phyloP scores from a whole-genome alignment of 2,329 filamentous ascomycete species.

The Metarhizium anisopliae region DNA sequence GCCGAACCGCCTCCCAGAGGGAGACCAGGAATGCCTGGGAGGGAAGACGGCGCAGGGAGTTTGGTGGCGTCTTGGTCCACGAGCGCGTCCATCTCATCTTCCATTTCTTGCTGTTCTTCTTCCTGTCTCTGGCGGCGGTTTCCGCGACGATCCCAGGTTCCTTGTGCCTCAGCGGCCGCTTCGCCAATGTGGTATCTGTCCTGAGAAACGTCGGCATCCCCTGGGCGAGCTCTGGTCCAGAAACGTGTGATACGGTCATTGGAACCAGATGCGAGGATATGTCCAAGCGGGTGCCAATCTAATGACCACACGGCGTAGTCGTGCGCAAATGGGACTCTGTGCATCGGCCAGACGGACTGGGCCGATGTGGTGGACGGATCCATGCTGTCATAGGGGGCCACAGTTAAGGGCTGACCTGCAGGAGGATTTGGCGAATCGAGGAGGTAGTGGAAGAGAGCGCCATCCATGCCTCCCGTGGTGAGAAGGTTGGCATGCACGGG shows the following conservation, averaged over 20 bases:
- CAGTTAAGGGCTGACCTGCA: slow-evolving; percentile 56
- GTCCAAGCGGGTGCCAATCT: slow-evolving; percentile 94
- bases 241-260: slow-evolving; percentile 96
- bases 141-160: slow-evolving; percentile 82
- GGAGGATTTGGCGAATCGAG: slow-evolving; percentile 90
- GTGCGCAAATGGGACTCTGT: slow-evolving; percentile 79
- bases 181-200: slow-evolving; percentile 96
- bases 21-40: slow-evolving; percentile 54
- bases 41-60: slow-evolving; percentile 33
- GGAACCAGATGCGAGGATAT: slow-evolving; percentile 89
- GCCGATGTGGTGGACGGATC: slow-evolving; percentile 73
- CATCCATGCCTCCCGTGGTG: slow-evolving; percentile 83
- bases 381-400: slow-evolving; percentile 76
- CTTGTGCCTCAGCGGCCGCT: slow-evolving; percentile 83
- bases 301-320: slow-evolving; percentile 96
- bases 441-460: slow-evolving; percentile 87
- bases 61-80: slow-evolving; percentile 75
- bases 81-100: slow-evolving; percentile 87
- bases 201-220: slow-evolving; percentile 75
- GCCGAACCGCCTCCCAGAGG: slow-evolving; percentile 28
- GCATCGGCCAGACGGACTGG: slow-evolving; percentile 87
- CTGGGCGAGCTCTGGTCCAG: slow-evolving; percentile 86
- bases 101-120: slow-evolving; percentile 86
- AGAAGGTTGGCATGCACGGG: slow-evolving; percentile 84
- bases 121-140: slow-evolving; percentile 73